Base-by-base conservation (phyloP, 2,329 filamentous ascomycete species). In the Aureobasidium pullulans region DNA sequence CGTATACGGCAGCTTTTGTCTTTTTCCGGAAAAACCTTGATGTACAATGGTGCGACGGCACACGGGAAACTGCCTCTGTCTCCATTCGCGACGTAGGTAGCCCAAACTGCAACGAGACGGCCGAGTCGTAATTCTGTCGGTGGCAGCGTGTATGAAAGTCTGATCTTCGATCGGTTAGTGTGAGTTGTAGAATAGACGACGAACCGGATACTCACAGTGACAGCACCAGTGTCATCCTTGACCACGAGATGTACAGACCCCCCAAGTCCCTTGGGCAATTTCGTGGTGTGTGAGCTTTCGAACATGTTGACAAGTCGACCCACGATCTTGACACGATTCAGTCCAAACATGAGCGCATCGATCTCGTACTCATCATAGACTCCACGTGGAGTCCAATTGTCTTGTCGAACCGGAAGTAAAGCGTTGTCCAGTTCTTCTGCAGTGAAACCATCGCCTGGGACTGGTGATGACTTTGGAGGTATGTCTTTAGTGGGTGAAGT, bases 251-350 rank as follows among this genome's bases (percentile, higher is more conserved):
- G 79, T 59, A 83, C 70, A 65, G 77, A 81, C 13, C 80, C 79
- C 62, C 76, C 75, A 2, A 81, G 78, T 40, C 74, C 73, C 39
- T 68, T 69, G 37, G 77, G 73, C n/a, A 46, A 73, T 62, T 74
- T 77, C 60, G 71, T 76, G 3, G 70, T 70, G 23, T 74, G 77
- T 10, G 67, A 65, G 6, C 75, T 69, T 32, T 80, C 73, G 49
- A 71, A 78, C 62, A 83, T 76, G 66, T 84, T 84, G 10, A 82
- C 80, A 11, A 86, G 68, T 31, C 83, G 74, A 1, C 83, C 83
- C 37, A 73, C 76, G 60, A 85, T 79, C 2, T 73, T 73, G 32
- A 84, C 76, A 53, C 77, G 72, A 34, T 71, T 71, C 0, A 79
- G 79, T 0, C 83, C 83, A 1, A 77, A 72, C 37, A 77, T 63